Base-by-base conservation (phyloP, 306 rosid genomes). In the Begonia peltatifolia region DNA sequence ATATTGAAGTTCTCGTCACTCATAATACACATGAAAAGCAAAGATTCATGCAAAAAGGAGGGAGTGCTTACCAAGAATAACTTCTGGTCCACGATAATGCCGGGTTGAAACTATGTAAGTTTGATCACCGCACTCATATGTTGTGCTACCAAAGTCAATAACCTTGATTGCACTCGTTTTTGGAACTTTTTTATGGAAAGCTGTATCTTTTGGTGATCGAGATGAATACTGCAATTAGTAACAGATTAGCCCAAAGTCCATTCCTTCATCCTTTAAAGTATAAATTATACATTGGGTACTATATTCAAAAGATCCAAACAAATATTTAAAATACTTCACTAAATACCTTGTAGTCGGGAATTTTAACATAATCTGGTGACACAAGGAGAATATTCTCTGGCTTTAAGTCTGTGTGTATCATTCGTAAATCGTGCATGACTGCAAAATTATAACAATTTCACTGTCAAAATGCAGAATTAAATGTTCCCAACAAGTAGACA, bases 81-180 rank as follows among this genome's bases (percentile, higher is more conserved):
- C 18, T 17, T 17, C 18, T 17, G 18, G 18, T 17, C 18, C 18
- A 17, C 18, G 18, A 17, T 17, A 17, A 17, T 17, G 18, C 18
- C 18, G 18, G 18, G 18, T 17, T 17, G 18, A 17, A 17, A 17
- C 18, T 17, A 17, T 1, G 18, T 90, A 90, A 52, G 49, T 80
- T 63, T 83, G 99, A 65, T 86, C 92, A 46, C 75, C 82, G 48
- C 92, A 74, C 66, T 80, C 87, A 66, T 86, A 83, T 4, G 92
- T 90, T 42, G 95, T 86, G 69, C 99, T 90, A 2, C 99, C 99
- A 81, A 90, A 90, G 73, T 90, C 99, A 67, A 90, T 90, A 47
- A 90, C 99, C 77, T 90, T 90, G 5, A 90, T 76, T 9, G 95
- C 82, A 75, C 92, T 86, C 4, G 92, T 76, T 70, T 83, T 86